A percentile compares a stretch with the other conserved stretches of the same genome.
Conservation (phyloP, 78 protist genomes). For the Pigoraptor vietnamica region DNA sequence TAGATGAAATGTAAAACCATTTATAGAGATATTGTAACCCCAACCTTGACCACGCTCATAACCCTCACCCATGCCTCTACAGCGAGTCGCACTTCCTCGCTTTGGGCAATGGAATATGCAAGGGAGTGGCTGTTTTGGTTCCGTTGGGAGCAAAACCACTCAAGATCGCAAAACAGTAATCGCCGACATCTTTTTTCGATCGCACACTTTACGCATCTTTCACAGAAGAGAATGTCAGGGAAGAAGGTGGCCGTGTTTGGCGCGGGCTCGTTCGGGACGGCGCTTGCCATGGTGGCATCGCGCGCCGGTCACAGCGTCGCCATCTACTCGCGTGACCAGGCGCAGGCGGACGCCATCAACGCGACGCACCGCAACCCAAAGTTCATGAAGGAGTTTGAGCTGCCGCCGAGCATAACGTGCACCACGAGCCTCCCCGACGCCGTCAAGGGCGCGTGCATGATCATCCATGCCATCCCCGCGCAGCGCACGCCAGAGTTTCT, state of each 20-base stretch:
- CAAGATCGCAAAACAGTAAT: too few relatives aligned
- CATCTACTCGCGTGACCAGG: not conserved
- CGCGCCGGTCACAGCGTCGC: not conserved
- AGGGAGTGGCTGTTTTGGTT: too few relatives aligned
- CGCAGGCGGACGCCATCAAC: conserved; percentile 10
- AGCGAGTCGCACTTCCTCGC: too few relatives aligned
- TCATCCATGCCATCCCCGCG: conserved; percentile 36
- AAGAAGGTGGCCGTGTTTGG: conserved; percentile 22
- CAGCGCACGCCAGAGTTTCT: conserved; percentile 18
- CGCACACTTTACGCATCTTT: too few relatives aligned
- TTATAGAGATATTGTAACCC: too few relatives aligned
- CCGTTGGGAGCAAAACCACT: too few relatives aligned
- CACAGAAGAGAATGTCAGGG: too few relatives aligned
- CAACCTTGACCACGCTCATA: too few relatives aligned
- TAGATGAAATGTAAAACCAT: too few relatives aligned
- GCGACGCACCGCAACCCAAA: not conserved
- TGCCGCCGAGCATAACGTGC: not conserved
- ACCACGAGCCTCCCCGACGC: conserved; percentile 15
- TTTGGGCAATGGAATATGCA: too few relatives aligned
- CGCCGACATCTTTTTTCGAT: too few relatives aligned
- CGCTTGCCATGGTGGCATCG: conserved; percentile 17
- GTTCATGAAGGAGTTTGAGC: not conserved
- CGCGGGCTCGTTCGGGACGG: conserved; percentile 31
- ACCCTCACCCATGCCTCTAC: too few relatives aligned
- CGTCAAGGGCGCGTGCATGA: not conserved